A percentile compares a stretch with the other conserved stretches of the same genome.
Conservation (phyloP, 495 filamentous ascomycete genomes). For the Pyrenopolyporus hunteri region DNA sequence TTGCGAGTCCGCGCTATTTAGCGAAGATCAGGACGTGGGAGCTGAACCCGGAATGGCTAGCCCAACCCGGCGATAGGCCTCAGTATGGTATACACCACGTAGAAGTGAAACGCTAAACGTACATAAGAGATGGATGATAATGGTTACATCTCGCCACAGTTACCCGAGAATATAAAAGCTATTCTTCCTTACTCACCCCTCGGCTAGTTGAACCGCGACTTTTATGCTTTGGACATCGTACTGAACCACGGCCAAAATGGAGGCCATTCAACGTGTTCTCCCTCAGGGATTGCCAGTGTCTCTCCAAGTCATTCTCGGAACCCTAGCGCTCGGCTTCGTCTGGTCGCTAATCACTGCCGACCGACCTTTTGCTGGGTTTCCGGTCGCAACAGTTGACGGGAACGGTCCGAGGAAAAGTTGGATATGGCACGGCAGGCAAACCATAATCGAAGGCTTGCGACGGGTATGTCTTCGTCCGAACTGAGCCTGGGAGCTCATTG, state of each 20-base stretch:
- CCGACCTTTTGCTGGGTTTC: conserved; percentile 38
- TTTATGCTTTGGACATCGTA: neutral
- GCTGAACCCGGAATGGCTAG: conserved; percentile 8
- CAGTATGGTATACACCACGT: conserved; percentile 5
- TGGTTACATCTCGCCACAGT: neutral
- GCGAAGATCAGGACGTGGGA: conserved; percentile 3
- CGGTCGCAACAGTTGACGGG: conserved; percentile 36
- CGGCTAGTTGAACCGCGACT: neutral
- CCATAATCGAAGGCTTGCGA: conserved; percentile 29
- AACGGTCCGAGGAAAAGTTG: conserved; percentile 35
- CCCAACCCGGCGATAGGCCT: neutral
- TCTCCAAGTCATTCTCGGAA: conserved; percentile 30
- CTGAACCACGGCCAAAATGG: conserved; percentile 19
- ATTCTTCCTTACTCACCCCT: no score
- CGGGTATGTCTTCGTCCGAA: conserved; percentile 17
- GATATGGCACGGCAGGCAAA: conserved; percentile 31
- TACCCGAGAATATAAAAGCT: conserved; percentile 9
- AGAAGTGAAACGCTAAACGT: conserved; percentile 17
- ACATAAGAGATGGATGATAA: neutral
- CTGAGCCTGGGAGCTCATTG: neutral
- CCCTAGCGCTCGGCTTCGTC: conserved; percentile 31
- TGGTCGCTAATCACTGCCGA: conserved; percentile 36
- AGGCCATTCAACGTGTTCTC: conserved; percentile 31
- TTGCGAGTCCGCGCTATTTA: conserved; percentile 1
- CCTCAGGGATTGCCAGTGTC: conserved; percentile 39